Percentiles rank a stretch among this genome's conserved stretches.
Conservation (phyloP, 1,284 basidiomycete genomes). For the Pseudozyma hubeiensis region DNA sequence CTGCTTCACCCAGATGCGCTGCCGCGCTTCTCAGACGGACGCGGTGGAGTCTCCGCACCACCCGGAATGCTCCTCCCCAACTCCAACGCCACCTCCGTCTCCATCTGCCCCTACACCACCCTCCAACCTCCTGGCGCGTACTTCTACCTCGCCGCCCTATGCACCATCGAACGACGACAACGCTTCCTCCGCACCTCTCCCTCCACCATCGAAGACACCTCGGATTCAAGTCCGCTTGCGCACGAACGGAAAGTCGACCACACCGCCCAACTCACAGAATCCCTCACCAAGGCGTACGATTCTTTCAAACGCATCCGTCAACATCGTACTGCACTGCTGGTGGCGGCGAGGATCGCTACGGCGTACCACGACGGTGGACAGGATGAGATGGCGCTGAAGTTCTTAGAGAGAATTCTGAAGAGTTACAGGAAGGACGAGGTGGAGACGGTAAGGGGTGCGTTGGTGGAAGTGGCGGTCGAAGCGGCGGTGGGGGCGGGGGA, state of each 20-base stretch:
- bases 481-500: conserved; percentile 31
- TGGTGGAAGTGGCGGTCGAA: conserved; percentile 32
- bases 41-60: conserved; percentile 26
- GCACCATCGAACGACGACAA: conserved; percentile 52
- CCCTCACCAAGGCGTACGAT: conserved; percentile 57
- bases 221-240: conserved; percentile 29
- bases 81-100: conserved; percentile 30
- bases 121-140: conserved; percentile 41
- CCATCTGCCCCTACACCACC: conserved; percentile 15
- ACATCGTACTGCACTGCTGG: conserved; percentile 38
- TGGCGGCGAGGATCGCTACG: conserved; percentile 54
- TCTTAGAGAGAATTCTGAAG: conserved; percentile 55
- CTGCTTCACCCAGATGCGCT: conserved; percentile 47
- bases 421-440: conserved; percentile 47
- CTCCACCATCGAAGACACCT: conserved; percentile 9
- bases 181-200: conserved; percentile 29
- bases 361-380: conserved; percentile 45
- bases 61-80: conserved; percentile 45
- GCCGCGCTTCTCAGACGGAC: conserved; percentile 16
- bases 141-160: conserved; percentile 62
- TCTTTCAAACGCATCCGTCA: conserved; percentile 33
- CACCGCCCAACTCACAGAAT: conserved; percentile 46
- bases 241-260: conserved; percentile 60
- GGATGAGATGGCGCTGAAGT: conserved; percentile 54
- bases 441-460: conserved; percentile 8